Evolutionary conservation across 73 alveolate genomes (phyloP), one percentile per base, ranked within the genome.

Genomic region (Paramecium primaurelia): DNA sequence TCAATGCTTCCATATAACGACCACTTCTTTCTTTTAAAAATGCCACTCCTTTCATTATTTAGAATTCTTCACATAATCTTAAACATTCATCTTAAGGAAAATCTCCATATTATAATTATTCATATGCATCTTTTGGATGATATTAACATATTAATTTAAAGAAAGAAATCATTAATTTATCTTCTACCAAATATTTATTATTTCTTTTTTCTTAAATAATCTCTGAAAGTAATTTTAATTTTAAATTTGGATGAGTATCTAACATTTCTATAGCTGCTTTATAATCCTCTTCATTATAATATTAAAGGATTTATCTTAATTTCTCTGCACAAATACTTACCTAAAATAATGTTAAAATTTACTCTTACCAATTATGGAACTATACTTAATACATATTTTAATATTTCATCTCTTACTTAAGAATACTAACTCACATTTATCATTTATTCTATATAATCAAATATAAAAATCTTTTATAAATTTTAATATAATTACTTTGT

Each of bases 21-120:
- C 91, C 91, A 45, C 75, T 45, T 44, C 75, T 25, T 80, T 80
- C 71, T 14, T 40, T 80, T 26, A 80, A 45, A 44, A 38, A 80
- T 9, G 91, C 91, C 8, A 80, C 58, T 2, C 91, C 91, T 11
- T 44, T 80, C 37, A 42, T 22, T 32, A 80, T 80, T 11, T 80
- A 6, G 8, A 25, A 18, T 25, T 80, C 47, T 12, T 80, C 25
- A 80, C 91, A 80, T 10, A 80, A 14, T 14, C 26, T 49, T 47
- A 80, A 80, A 25, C 91, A 80, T 45, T 42, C 77, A 80, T 80
- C 91, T 80, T 80, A 80, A 14, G 91, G 91, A 6, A 80, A 80
- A 14, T 80, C 91, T 26, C 91, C 91, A 22, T 45, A 25, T 26
- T 49, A 47, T 26, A 80, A 49, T 80, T 80, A 80, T 26, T 80